A percentile compares a stretch with the other conserved stretches of the same genome.
Conservation (phyloP, 495 filamentous ascomycete genomes). For the Astrothelium subdiscretum region DNA sequence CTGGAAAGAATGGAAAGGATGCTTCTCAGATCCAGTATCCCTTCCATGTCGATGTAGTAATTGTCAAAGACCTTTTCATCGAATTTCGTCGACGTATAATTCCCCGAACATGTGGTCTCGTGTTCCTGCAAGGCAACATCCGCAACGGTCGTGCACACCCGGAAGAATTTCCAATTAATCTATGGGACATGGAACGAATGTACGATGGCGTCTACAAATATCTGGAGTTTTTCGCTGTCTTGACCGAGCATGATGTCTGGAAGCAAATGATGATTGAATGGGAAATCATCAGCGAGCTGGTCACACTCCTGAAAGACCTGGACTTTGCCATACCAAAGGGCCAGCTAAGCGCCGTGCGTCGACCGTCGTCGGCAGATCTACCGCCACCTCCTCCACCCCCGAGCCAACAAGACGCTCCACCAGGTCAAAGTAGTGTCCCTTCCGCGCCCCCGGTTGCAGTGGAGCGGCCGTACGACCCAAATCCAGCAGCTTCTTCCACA, state of each 20-base stretch:
- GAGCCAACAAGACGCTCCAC: neutral
- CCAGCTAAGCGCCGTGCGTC: slow-evolving; percentile 35
- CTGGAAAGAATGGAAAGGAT: slow-evolving; percentile 20
- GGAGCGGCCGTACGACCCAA: slow-evolving; percentile 26
- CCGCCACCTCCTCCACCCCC: slow-evolving; percentile 6
- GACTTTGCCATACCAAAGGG: slow-evolving; percentile 72
- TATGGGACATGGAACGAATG: slow-evolving; percentile 93
- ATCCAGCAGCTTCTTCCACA: neutral
- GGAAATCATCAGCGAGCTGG: slow-evolving; percentile 75
- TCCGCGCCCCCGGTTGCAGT: slow-evolving; percentile 20
- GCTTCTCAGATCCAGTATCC: slow-evolving; percentile 27
- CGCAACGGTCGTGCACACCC: slow-evolving; percentile 50
- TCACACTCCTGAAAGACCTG: slow-evolving; percentile 72
- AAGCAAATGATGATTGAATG: slow-evolving; percentile 65
- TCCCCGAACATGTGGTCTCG: slow-evolving; percentile 82
- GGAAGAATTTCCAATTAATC: slow-evolving; percentile 82
- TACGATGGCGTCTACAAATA: slow-evolving; percentile 85
- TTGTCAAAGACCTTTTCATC: slow-evolving; percentile 82
- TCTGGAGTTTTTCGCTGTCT: slow-evolving; percentile 84
- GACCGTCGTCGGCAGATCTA: neutral
- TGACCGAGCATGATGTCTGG: slow-evolving; percentile 53
- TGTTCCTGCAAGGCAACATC: slow-evolving; percentile 86
- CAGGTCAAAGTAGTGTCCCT: slow-evolving; percentile 17
- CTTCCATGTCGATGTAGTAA: slow-evolving; percentile 46
- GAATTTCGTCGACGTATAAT: slow-evolving; percentile 86